Evolutionary conservation across 495 filamentous ascomycete genomes (phyloP).

Genomic region (Neurospora tetraspora): DNA sequence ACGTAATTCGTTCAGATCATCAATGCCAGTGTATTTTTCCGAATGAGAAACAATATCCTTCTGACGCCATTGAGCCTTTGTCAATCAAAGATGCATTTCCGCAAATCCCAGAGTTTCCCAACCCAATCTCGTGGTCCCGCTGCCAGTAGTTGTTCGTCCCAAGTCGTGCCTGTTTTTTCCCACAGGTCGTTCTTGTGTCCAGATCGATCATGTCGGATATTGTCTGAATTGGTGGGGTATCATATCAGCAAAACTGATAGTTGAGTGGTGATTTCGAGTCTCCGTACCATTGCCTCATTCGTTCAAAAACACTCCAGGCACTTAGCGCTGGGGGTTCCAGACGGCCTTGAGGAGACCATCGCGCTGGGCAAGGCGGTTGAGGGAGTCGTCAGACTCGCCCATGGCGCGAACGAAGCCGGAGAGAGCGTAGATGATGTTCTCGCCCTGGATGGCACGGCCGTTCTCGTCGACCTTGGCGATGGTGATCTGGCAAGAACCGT

Average conservation of each 20-base stretch:
- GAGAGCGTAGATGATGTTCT: conserved; percentile 94
- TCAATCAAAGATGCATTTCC: conserved; percentile 15
- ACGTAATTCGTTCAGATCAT: conserved; percentile 7
- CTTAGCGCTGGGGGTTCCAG: conserved; percentile 76
- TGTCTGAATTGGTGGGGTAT: not conserved
- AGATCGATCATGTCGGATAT: conserved; percentile 14
- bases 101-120: conserved; percentile 2
- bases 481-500: conserved; percentile 85
- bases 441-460: conserved; percentile 83
- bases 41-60: conserved; percentile 24
- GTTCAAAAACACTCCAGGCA: conserved; percentile 2
- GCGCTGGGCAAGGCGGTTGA: conserved; percentile 91
- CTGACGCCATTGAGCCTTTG: conserved; percentile 20
- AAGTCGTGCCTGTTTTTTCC: not conserved
- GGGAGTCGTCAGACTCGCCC: conserved; percentile 92
- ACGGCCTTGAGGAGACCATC: conserved; percentile 95
- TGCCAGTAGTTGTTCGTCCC: conserved; percentile 6
- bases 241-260: conserved; percentile 9
- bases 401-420: conserved; percentile 96
- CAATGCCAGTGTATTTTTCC: conserved; percentile 25
- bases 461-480: conserved; percentile 95
- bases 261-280: not conserved
- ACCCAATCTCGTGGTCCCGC: conserved; percentile 13
- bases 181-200: conserved; percentile 9
- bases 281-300: conserved; percentile 17